Evolutionary conservation across 345 rosid species (phyloP).

Genomic region (Murraya koenigii): DNA sequence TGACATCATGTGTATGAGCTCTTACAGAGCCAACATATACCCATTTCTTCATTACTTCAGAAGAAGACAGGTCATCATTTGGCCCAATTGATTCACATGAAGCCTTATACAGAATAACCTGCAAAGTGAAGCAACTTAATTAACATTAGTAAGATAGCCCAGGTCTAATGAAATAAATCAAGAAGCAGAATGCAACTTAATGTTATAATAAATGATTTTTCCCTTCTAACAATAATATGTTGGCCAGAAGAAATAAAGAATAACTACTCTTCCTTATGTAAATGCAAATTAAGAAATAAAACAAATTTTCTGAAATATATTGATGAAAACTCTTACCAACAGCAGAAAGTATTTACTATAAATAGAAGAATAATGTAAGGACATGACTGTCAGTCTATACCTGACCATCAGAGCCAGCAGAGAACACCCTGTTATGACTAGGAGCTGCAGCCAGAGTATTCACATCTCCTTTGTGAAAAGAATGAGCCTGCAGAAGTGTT

Average conservation of each 20-base stretch:
- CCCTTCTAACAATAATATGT: neutral
- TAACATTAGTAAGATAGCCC: slow-evolving; percentile 1
- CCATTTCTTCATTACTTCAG: slow-evolving; percentile 65
- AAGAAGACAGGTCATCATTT: slow-evolving; percentile 34
- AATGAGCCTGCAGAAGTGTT: slow-evolving; percentile 75
- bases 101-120: slow-evolving; percentile 85
- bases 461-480: slow-evolving; percentile 86
- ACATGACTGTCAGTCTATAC: slow-evolving; percentile 24
- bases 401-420: slow-evolving; percentile 98
- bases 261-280: neutral
- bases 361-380: neutral
- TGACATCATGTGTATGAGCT: slow-evolving; percentile 92
- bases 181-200: neutral
- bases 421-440: slow-evolving; percentile 80
- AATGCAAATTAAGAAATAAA: neutral
- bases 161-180: neutral
- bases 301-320: neutral
- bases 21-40: slow-evolving; percentile 71
- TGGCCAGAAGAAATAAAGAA: neutral
- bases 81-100: slow-evolving; percentile 38
- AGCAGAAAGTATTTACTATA: neutral
- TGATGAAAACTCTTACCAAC: neutral
- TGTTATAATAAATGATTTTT: neutral
- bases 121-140: slow-evolving; percentile 15
- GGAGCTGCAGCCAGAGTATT: slow-evolving; percentile 83